Conservation (phyloP, 257 asterid species). For the Haberlea rhodopensis region DNA sequence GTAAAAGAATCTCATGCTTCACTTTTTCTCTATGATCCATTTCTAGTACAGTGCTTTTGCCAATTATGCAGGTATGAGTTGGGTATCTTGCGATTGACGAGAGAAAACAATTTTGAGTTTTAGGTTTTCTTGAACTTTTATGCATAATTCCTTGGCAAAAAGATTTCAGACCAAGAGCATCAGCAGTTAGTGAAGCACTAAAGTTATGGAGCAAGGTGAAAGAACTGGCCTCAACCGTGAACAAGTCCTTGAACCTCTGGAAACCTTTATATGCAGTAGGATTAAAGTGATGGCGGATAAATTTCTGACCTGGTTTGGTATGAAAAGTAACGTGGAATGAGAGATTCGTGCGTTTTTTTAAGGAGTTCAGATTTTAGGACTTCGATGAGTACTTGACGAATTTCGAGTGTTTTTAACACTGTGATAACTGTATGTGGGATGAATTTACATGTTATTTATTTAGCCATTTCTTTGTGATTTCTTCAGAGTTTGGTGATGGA, state of each 20-base stretch:
- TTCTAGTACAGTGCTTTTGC: constrained; percentile 43
- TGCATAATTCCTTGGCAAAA: constrained; percentile 23
- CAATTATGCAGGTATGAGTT: constrained; percentile 31
- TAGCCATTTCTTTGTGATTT: no score
- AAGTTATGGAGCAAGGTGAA: no score
- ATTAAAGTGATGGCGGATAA: constrained; percentile 17
- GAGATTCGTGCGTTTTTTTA: constrained; percentile 32
- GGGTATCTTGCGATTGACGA: constrained; percentile 19
- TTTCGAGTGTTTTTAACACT: no score
- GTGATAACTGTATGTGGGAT: no score
- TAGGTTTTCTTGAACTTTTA: constrained; percentile 23
- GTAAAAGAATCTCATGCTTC: constrained; percentile 27
- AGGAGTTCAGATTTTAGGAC: no score
- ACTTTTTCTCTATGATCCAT: constrained; percentile 32
- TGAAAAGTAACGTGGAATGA: constrained; percentile 15
- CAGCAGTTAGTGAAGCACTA: no score
- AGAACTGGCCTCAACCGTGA: constrained; percentile 19
- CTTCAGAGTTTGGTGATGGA: no score
- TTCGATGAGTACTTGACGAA: no score
- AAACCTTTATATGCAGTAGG: constrained; percentile 6
- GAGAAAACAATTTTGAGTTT: constrained; percentile 19
- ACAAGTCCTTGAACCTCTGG: constrained; percentile 2
- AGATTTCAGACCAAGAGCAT: no score
- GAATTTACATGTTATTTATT: no score
- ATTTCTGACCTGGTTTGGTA: constrained; percentile 28